Evolutionary conservation across 176 grass and related monocot species (phyloP), one percentile per base, ranked within the genome.

Genomic region (Rhipidocladum racemiflorum): DNA sequence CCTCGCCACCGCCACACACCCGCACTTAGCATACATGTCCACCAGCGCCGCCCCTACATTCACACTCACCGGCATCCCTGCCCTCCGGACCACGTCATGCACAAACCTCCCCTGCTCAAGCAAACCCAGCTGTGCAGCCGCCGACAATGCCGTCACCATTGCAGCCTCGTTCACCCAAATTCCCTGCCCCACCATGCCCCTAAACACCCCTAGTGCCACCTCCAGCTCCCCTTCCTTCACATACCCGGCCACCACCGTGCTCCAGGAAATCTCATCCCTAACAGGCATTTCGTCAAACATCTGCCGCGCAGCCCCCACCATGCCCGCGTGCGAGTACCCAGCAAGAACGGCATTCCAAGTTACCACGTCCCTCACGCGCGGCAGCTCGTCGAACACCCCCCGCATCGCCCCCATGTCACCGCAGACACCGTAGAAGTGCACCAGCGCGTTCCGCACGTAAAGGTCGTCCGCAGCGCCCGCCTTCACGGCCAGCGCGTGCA

Each of bases 21-120:
- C 92, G 0, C 89, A 94, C 65, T 94, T 94, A 11, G 89, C 85
- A 79, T 94, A 94, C 92, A 94, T 94, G 80, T 94, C 92, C 20
- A 94, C 81, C 30, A 94, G 65, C 0, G 84, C 84, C 10, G 86
- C 79, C 34, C 84, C 86, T 38, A 94, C 3, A 38, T 88, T 81
- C 23, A 68, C 11, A 54, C 77, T 85, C 39, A 81, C 35, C 1
- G 55, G 48, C n/a, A 85, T 78, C 24, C 59, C 59, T 63, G 36
- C 27, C 3, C 25, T 72, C 64, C 3, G 57, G 20, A 91, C 71
- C 14, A 86, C 85, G 15, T 72, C 48, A 27, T 89, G 89, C 38
- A 91, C 82, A 74, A 89, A 91, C 48, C 18, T 88, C 38, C 89
- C 92, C 7, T 85, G 84, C 30, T 94, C 89, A 57, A 94, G 86